phyloP scores from a whole-genome alignment of 768 basidiomycete species.

The Mycena kentingensis region DNA sequence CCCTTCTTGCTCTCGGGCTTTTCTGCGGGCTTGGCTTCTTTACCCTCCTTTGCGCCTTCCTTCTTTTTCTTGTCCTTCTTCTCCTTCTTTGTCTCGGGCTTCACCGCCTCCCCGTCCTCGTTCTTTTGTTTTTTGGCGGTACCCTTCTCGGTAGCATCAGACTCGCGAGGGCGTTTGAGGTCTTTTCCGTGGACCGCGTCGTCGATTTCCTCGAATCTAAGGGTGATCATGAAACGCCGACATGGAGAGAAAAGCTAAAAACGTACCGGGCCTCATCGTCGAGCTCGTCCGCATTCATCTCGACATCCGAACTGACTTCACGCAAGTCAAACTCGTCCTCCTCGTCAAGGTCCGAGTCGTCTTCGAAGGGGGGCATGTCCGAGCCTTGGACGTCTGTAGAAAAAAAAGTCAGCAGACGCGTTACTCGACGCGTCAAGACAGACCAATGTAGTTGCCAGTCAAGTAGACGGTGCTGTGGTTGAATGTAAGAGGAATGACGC shows the following conservation, averaged over 20 bases:
- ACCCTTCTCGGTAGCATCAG: conserved; percentile 42
- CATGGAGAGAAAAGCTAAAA: not conserved
- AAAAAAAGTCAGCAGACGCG: not conserved
- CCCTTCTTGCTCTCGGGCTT: conserved; percentile 25
- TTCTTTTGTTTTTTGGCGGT: conserved; percentile 25
- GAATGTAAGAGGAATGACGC: conserved; percentile 16
- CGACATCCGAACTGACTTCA: conserved; percentile 83
- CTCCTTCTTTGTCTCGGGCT: conserved; percentile 53
- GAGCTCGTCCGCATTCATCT: conserved; percentile 65
- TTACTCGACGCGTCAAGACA: conserved; percentile 21
- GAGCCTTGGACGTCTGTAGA: conserved; percentile 54
- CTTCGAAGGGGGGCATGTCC: conserved; percentile 50
- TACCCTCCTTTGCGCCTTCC: conserved; percentile 48
- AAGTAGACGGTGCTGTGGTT: conserved; percentile 65
- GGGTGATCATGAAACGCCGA: conserved; percentile 25
- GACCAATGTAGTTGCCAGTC: conserved; percentile 85
- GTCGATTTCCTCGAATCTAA: conserved; percentile 75
- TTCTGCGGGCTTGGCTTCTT: conserved; percentile 58
- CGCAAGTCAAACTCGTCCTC: conserved; percentile 67
- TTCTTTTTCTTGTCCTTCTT: conserved; percentile 76
- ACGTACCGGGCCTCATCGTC: conserved; percentile 58
- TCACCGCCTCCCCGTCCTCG: conserved; percentile 22
- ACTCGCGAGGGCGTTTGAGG: conserved; percentile 73
- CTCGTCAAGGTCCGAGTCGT: conserved; percentile 52
- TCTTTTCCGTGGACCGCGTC: conserved; percentile 46